Percentiles rank a stretch among this genome's conserved stretches.
Conservation (phyloP, 495 filamentous ascomycete genomes). For the Aspergillus cavernicola region DNA sequence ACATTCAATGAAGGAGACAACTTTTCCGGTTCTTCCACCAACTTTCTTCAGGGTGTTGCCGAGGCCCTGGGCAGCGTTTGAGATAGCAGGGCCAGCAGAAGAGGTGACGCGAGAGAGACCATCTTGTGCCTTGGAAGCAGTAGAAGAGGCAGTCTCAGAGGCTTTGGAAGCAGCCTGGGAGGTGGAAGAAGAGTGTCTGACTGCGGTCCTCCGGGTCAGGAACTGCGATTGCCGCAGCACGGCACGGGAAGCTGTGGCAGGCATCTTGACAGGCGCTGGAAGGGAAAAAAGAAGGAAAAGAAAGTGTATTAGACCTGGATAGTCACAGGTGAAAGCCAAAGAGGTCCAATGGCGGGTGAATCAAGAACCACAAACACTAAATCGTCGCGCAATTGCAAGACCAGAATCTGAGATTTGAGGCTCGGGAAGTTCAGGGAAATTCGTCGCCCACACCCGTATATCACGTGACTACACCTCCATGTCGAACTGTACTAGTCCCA, state of each 20-base stretch:
- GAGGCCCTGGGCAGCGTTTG: conserved; percentile 62
- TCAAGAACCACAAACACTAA: conserved; percentile 26
- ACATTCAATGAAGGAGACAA: conserved; percentile 85
- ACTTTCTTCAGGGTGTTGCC: conserved; percentile 65
- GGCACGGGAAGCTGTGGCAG: conserved; percentile 50
- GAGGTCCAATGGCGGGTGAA: conserved; percentile 40
- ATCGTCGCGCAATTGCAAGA: conserved; percentile 38
- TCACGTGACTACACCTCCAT: conserved; percentile 17
- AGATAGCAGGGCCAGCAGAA: conserved; percentile 72
- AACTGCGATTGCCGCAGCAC: conserved; percentile 60
- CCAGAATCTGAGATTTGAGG: conserved; percentile 43
- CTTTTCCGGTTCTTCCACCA: conserved; percentile 78
- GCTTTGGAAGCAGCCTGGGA: conserved; percentile 70
- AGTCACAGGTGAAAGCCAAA: conserved; percentile 33
- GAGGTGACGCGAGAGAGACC: conserved; percentile 81
- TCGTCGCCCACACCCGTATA: conserved; percentile 14
- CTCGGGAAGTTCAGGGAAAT: conserved; percentile 46
- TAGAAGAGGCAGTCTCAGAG: conserved; percentile 58
- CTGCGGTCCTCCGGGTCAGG: conserved; percentile 51
- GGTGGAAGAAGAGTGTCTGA: conserved; percentile 62
- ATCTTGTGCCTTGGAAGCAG: conserved; percentile 73
- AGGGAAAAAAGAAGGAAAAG: conserved; percentile 26
- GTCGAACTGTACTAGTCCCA: too few relatives aligned
- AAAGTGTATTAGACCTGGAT: conserved; percentile 24
- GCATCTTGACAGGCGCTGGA: conserved; percentile 40